Evolutionary conservation across 2,329 filamentous ascomycete species (phyloP).

Genomic region (Penicillium griseofulvum): DNA sequence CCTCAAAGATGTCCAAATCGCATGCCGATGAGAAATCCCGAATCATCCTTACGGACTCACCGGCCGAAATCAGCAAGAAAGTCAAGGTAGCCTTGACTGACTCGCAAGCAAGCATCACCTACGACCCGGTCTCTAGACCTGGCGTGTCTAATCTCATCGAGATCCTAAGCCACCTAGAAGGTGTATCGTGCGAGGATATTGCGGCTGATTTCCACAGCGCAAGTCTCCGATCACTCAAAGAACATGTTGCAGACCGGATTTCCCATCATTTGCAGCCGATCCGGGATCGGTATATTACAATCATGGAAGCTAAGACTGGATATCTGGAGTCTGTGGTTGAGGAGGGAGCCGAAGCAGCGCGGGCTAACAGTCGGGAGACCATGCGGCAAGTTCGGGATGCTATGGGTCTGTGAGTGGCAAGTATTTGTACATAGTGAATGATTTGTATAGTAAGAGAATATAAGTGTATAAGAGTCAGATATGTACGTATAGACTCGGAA

Average conservation of each 20-base stretch:
- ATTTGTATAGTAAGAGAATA: background rate
- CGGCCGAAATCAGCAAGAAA: slow-evolving; percentile 64
- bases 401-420: slow-evolving; percentile 30
- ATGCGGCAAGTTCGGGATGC: slow-evolving; percentile 33
- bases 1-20: slow-evolving; percentile 93
- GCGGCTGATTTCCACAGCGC: slow-evolving; percentile 45
- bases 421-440: background rate
- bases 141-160: slow-evolving; percentile 86
- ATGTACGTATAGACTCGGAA: background rate
- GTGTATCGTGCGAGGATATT: slow-evolving; percentile 44
- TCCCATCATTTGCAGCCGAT: slow-evolving; percentile 31
- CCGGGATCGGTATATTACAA: slow-evolving; percentile 34
- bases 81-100: slow-evolving; percentile 76
- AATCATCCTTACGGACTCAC: slow-evolving; percentile 75
- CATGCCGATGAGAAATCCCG: slow-evolving; percentile 67
- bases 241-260: slow-evolving; percentile 54
- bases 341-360: slow-evolving; percentile 31
- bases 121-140: slow-evolving; percentile 67
- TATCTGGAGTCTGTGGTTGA: slow-evolving; percentile 33
- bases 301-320: slow-evolving; percentile 28
- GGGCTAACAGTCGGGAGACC: slow-evolving; percentile 31
- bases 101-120: slow-evolving; percentile 63
- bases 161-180: slow-evolving; percentile 69
- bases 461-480: background rate
- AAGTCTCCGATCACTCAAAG: slow-evolving; percentile 62